Evolutionary conservation across 225 moss, liverwort and hornwort species (phyloP).

Genomic region (Climacium dendroides): DNA sequence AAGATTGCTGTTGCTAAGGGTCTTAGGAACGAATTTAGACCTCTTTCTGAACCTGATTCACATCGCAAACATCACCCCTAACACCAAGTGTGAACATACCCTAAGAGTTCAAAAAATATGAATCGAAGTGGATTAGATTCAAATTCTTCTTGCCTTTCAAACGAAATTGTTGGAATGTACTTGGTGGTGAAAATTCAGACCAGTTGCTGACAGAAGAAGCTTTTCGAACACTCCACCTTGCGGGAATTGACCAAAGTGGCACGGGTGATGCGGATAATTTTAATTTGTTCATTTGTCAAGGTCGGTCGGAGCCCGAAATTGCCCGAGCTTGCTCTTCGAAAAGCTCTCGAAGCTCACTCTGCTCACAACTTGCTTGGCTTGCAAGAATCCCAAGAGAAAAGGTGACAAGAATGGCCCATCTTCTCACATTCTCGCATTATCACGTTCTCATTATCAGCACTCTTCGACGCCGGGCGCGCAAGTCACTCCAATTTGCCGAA

Average conservation of each 20-base stretch:
- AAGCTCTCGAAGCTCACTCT: background rate
- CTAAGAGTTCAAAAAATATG: background rate
- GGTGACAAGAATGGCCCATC: background rate
- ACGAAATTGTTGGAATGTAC: fast-evolving
- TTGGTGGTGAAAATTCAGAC: background rate
- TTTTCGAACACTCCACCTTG: background rate
- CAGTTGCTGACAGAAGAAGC: background rate
- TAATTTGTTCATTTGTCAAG: background rate
- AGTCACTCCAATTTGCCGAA: background rate
- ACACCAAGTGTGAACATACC: no score
- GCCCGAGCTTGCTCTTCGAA: background rate
- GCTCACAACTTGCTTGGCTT: background rate
- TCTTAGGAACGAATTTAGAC: no score
- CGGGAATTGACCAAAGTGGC: background rate
- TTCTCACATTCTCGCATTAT: background rate
- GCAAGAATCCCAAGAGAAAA: background rate
- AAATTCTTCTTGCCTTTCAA: background rate
- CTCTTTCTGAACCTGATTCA: no score
- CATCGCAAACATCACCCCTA: no score
- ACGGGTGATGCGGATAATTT: background rate
- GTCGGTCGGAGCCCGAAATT: background rate
- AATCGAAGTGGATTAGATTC: background rate
- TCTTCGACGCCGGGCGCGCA: background rate
- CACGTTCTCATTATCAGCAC: background rate
- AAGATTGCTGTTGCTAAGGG: no score